A percentile compares a stretch with the other conserved stretches of the same genome.
Evolutionary conservation across 495 filamentous ascomycete genomes (phyloP).

Genomic region (Polyplosphaeria fusca): DNA sequence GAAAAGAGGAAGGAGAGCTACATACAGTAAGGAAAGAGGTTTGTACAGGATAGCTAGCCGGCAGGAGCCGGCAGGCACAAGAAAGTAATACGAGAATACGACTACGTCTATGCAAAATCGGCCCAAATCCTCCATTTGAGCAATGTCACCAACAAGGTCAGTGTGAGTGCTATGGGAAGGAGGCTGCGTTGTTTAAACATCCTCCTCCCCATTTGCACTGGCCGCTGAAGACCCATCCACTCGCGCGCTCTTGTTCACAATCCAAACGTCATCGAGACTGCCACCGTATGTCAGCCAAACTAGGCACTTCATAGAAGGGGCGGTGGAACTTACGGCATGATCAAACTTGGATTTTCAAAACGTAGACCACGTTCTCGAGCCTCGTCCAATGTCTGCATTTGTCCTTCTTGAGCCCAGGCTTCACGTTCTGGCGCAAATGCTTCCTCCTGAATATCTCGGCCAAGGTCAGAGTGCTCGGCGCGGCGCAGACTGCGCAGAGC

Average conservation of each 20-base stretch:
- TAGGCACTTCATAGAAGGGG: background rate
- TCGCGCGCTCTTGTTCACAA: conserved; percentile 36
- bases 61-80: too few species aligned
- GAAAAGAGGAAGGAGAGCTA: too few species aligned
- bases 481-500: conserved; percentile 77
- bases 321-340: conserved; percentile 58
- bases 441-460: conserved; percentile 18
- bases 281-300: too few species aligned
- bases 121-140: too few species aligned
- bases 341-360: conserved; percentile 75
- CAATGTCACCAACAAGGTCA: too few species aligned
- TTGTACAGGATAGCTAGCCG: too few species aligned
- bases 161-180: too few species aligned
- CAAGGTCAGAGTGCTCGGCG: conserved; percentile 45
- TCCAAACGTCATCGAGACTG: conserved; percentile 43
- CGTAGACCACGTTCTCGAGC: conserved; percentile 59
- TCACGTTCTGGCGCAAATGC: conserved; percentile 1
- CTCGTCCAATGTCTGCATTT: conserved; percentile 63
- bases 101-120: too few species aligned
- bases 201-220: conserved; percentile 18
- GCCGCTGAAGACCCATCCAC: too few species aligned
- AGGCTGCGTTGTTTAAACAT: too few species aligned
- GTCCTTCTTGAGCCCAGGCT: conserved; percentile 36
- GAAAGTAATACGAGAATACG: too few species aligned
- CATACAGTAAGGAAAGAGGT: too few species aligned